phyloP scores from a whole-genome alignment of 148 eudicot genomes.

The Simmondsia chinensis region DNA sequence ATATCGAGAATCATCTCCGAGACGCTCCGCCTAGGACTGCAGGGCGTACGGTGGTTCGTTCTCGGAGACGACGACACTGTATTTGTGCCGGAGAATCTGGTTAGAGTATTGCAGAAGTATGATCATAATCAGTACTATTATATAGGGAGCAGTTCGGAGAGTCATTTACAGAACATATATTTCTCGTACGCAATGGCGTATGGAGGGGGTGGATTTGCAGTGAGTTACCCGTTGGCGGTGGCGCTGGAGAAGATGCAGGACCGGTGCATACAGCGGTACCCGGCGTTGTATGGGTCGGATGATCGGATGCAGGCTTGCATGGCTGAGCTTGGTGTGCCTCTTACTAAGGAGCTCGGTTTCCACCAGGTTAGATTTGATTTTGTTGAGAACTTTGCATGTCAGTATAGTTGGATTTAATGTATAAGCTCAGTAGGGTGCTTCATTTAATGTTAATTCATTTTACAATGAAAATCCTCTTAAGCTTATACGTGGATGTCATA shows the following conservation, averaged over 20 bases:
- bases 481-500: too few species aligned
- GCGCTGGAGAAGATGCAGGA: constrained; percentile 10
- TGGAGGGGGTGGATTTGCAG: constrained; percentile 66
- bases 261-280: constrained; percentile 9
- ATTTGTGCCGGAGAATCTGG: constrained; percentile 44
- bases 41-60: constrained; percentile 51
- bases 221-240: constrained; percentile 14
- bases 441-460: too few species aligned
- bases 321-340: constrained; percentile 12
- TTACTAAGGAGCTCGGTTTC: constrained; percentile 6
- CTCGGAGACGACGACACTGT: constrained; percentile 72
- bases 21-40: constrained; percentile 31
- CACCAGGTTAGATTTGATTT: constrained; percentile 1
- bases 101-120: constrained; percentile 39
- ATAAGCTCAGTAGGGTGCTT: too few species aligned
- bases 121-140: constrained; percentile 48
- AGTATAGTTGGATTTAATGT: too few species aligned
- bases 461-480: too few species aligned
- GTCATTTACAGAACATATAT: constrained; percentile 56
- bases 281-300: constrained; percentile 7
- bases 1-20: constrained; percentile 57
- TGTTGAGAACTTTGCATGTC: too few species aligned
- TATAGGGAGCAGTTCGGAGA: constrained; percentile 48
- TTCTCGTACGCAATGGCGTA: constrained; percentile 59
- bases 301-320: constrained; percentile 14